phyloP scores from a whole-genome alignment of 768 basidiomycete genomes.

The Termitomyces sp. region DNA sequence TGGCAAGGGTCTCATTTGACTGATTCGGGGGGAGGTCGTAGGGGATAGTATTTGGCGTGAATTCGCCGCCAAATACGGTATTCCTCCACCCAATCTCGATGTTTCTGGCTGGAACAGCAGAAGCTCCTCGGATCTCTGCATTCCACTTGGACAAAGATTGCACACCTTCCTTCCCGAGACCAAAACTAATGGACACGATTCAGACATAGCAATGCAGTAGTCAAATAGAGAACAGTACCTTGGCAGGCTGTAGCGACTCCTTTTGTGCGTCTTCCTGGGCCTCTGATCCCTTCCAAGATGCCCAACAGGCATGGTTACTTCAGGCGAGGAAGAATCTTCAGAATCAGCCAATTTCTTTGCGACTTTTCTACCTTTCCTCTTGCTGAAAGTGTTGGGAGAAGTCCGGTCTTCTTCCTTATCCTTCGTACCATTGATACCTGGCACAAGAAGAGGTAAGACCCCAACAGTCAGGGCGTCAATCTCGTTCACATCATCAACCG shows the following conservation, averaged over 20 bases:
- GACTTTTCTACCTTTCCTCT: constrained; percentile 35
- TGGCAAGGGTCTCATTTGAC: constrained; percentile 30
- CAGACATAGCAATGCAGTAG: background rate
- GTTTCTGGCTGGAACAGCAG: constrained; percentile 31
- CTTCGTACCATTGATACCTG: constrained; percentile 58
- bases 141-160: constrained; percentile 50
- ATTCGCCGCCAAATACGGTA: constrained; percentile 44
- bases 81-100: constrained; percentile 42
- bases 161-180: constrained; percentile 57
- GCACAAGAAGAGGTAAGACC: constrained; percentile 63
- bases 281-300: constrained; percentile 24
- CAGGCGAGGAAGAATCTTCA: constrained; percentile 53
- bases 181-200: constrained; percentile 39
- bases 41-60: constrained; percentile 27
- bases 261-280: constrained; percentile 51
- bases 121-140: constrained; percentile 48
- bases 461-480: constrained; percentile 71
- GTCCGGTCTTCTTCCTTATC: constrained; percentile 45
- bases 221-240: constrained; percentile 38
- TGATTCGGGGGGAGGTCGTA: constrained; percentile 32
- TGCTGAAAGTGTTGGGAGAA: constrained; percentile 37
- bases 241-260: constrained; percentile 63
- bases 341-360: constrained; percentile 38
- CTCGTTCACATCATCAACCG: constrained; percentile 56
- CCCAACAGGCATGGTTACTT: constrained; percentile 58